Evolutionary conservation across 805 yeast species (phyloP).

Genomic region (Candida ascalaphidarum): DNA sequence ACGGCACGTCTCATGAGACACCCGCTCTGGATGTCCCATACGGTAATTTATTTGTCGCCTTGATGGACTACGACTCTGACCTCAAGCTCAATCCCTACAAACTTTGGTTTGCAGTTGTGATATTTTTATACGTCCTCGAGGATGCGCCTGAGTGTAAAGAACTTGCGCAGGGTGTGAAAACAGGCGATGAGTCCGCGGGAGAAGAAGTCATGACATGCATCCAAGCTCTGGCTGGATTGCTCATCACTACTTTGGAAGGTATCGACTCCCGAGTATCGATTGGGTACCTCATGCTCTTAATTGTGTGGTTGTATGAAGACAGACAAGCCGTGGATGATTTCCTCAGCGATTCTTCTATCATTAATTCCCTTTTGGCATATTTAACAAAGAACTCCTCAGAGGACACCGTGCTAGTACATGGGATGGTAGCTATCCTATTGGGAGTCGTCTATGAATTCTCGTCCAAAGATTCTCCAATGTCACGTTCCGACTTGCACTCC

Average conservation of each 20-base stretch:
- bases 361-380: constrained; percentile 62
- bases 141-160: constrained; percentile 43
- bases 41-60: constrained; percentile 59
- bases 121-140: constrained; percentile 55
- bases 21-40: no score
- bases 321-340: constrained; percentile 68
- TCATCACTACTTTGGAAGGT: constrained; percentile 53
- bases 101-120: constrained; percentile 71
- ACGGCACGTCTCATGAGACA: no score
- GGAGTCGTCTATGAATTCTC: constrained; percentile 80
- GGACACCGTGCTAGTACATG: constrained; percentile 49
- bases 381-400: constrained; percentile 43
- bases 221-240: constrained; percentile 69
- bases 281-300: constrained; percentile 68
- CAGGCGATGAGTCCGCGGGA: constrained; percentile 51
- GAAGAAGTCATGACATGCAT: constrained; percentile 66
- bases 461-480: constrained; percentile 48
- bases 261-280: constrained; percentile 68
- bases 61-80: constrained; percentile 66
- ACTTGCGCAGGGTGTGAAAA: constrained; percentile 37
- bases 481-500: constrained; percentile 52
- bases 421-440: constrained; percentile 60
- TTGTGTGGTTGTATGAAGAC: constrained; percentile 74
- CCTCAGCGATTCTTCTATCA: constrained; percentile 54
- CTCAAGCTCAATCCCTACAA: constrained; percentile 74